A percentile compares a stretch with the other conserved stretches of the same genome.
phyloP scores from a whole-genome alignment of 2,329 filamentous ascomycete species.

The Chrysoporthe cubensis region DNA sequence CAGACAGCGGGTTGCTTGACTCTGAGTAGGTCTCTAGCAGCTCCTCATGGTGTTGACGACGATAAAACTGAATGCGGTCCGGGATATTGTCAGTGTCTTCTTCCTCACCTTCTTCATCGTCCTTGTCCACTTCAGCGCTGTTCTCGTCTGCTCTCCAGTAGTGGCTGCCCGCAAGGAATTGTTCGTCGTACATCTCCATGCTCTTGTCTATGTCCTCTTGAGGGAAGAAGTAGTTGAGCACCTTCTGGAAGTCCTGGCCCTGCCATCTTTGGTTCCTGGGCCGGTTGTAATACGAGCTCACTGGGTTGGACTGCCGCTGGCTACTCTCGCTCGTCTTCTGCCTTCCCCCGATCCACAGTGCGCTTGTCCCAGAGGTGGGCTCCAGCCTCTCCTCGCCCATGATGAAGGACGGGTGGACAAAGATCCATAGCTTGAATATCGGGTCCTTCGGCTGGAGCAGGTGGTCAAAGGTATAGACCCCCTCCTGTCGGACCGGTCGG shows the following conservation, averaged over 20 bases:
- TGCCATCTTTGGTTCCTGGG: background rate
- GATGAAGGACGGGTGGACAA: background rate
- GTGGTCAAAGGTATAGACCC: background rate
- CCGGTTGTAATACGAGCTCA: background rate
- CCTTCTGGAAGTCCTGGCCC: background rate
- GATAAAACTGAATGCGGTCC: background rate
- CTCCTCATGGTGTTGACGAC: background rate
- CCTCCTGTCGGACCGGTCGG: background rate
- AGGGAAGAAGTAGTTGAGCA: background rate
- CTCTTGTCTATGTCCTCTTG: background rate
- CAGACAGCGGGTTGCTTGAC: background rate
- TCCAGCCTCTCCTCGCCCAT: background rate
- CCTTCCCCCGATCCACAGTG: background rate
- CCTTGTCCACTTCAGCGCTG: background rate
- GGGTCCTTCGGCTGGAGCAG: background rate
- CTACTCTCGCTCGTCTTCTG: background rate
- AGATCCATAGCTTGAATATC: constrained; percentile 3
- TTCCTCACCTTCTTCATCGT: background rate
- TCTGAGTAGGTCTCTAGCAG: background rate
- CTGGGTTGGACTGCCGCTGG: background rate
- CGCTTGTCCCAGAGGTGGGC: background rate
- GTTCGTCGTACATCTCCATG: background rate
- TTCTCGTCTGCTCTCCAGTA: background rate
- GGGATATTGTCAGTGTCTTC: background rate
- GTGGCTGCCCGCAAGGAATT: background rate